Evolutionary conservation across 257 asterid genomes (phyloP).

Genomic region (Solanum virginianum): DNA sequence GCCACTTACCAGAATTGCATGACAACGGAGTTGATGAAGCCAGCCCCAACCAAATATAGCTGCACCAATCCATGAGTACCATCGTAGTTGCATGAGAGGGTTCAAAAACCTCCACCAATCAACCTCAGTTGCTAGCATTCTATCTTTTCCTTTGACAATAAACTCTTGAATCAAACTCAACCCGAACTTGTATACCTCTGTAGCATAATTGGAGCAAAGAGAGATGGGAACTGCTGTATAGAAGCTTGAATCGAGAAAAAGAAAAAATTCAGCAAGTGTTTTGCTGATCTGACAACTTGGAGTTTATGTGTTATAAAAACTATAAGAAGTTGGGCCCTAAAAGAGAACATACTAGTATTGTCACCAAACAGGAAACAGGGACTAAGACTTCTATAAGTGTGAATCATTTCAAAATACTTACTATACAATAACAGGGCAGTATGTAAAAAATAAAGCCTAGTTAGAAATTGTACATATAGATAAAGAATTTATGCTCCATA

Average conservation of each 20-base stretch:
- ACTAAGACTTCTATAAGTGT: neutral
- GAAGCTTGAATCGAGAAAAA: constrained; percentile 42
- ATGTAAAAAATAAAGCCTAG: neutral
- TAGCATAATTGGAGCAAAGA: constrained; percentile 47
- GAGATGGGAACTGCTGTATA: constrained; percentile 85
- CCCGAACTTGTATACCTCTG: constrained; percentile 42
- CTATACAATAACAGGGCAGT: neutral
- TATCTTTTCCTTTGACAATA: constrained; percentile 54
- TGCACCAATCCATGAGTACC: constrained; percentile 80
- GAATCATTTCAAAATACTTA: neutral
- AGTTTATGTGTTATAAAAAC: neutral
- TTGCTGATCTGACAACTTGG: neutral
- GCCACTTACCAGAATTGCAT: constrained; percentile 63
- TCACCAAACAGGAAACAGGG: neutral
- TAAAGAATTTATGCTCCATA: neutral
- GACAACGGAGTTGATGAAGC: constrained; percentile 74
- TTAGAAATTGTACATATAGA: neutral
- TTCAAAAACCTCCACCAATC: constrained; percentile 33
- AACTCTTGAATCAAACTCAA: constrained; percentile 32
- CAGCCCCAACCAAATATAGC: constrained; percentile 60
- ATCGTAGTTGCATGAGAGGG: constrained; percentile 55
- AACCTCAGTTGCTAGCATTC: constrained; percentile 28
- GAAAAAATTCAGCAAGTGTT: neutral
- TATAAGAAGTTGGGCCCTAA: neutral
- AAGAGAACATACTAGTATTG: neutral